Base-by-base conservation (phyloP, 495 filamentous ascomycete species). In the Lasiosphaeriaceae sp. region DNA sequence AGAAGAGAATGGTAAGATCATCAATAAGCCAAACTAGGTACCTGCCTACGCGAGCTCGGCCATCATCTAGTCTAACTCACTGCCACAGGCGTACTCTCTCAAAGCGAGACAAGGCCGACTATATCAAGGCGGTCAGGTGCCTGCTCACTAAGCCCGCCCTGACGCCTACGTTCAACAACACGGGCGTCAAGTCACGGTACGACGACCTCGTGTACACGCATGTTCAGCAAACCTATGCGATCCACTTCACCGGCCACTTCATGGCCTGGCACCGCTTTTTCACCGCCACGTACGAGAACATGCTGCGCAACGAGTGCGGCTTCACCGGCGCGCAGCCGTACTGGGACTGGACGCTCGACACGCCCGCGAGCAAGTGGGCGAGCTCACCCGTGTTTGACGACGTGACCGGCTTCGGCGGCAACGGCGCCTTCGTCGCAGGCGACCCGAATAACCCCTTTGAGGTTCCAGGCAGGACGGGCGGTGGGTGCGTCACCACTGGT, bases 231-330 rank as follows among this genome's bases (percentile, higher is more conserved):
- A 73, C 81, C 45, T 77, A 78, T 57, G 69, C 75, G 34, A 79
- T 47, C 31, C 45, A 56, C 2, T 22, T 62, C 16, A 12, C 58
- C 21, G 58, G 60, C 17, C 57, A 64, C 29, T 82, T 90, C 67
- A 71, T 88, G 22, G 69, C 79, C 11, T 88, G 85, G 75, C 87
- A 89, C 68, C 76, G 84, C 20, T 84, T 86, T 65, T 88, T 82
- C 63, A 74, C 81, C 58, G 80, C 67, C 63, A 66, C 74, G 14
- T 88, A 82, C 65, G 87, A 89, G 69, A 72, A 81, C 62, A 82
- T 84, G 5, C 74, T 89, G 4, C 77, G 82, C 21, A 73, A 82
- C 11, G 84, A 89, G 60, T 89, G 87, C 66, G 82, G 82, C 29
- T 89, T 86, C 62, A 79, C 63, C 2, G 84, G 84, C 45, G 60